phyloP scores from a whole-genome alignment of 2,329 filamentous ascomycete species.

The Paramyrothecium roridum region DNA sequence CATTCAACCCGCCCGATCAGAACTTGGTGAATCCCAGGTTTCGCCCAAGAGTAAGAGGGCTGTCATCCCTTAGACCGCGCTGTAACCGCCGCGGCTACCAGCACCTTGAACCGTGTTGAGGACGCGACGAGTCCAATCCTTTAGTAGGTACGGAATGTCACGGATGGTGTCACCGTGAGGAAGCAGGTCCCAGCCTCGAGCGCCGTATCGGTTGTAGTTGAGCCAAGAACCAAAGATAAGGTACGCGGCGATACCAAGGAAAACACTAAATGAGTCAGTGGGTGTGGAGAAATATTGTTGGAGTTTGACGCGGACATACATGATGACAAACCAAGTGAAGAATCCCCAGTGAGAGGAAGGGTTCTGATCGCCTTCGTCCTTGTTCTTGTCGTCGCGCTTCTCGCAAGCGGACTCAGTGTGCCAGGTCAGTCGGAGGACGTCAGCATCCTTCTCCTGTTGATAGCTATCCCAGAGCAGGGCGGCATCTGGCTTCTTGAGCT shows the following conservation, averaged over 20 bases:
- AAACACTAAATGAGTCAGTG: constrained; percentile 57
- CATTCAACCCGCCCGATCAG: not conserved
- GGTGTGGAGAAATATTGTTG: not conserved
- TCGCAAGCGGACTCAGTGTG: constrained; percentile 85
- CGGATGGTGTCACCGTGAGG: constrained; percentile 91
- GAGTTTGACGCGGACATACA: constrained; percentile 56
- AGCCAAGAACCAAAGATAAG: constrained; percentile 98
- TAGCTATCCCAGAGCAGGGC: constrained; percentile 79
- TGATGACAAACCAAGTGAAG: constrained; percentile 94
- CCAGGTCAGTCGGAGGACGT: constrained; percentile 76
- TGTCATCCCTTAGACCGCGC: constrained; percentile 66
- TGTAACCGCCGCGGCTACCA: constrained; percentile 86
- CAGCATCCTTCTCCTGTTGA: constrained; percentile 51
- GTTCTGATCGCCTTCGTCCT: constrained; percentile 41
- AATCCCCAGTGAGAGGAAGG: constrained; percentile 75
- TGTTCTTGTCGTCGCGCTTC: constrained; percentile 37
- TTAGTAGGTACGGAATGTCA: constrained; percentile 86
- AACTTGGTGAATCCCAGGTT: too few species aligned
- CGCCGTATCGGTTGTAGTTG: constrained; percentile 96
- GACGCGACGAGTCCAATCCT: constrained; percentile 80
- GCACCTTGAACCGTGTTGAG: constrained; percentile 81
- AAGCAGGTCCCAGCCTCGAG: constrained; percentile 89
- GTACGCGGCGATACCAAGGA: constrained; percentile 82
- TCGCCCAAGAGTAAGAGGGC: not conserved
- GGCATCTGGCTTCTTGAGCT: constrained; percentile 51